Conservation (phyloP, 179 eudicot species). For the Silene coronaria region DNA sequence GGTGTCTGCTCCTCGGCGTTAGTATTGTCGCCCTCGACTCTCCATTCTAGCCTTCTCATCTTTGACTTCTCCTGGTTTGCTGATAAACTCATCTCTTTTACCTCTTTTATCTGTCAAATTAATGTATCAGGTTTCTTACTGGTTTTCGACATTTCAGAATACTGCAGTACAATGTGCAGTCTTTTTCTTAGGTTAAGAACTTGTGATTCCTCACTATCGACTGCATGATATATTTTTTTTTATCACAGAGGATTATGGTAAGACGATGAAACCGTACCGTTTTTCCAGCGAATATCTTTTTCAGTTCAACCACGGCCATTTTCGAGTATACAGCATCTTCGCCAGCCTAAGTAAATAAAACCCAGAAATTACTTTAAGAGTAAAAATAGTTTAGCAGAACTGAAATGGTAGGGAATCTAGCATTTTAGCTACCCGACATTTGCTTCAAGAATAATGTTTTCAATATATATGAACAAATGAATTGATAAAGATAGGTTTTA, state of each 20-base stretch:
- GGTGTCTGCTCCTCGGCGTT: constrained; percentile 23
- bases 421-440: too few species aligned
- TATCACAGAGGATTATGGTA: neutral
- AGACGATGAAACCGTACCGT: constrained; percentile 27
- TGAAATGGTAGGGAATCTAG: too few species aligned
- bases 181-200: neutral
- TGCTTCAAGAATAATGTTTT: neutral
- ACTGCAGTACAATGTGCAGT: neutral
- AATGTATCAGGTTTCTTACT: neutral
- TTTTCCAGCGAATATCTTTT: constrained; percentile 63
- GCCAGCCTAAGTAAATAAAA: constrained; percentile 44
- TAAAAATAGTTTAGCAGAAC: neutral
- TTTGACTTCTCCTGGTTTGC: constrained; percentile 76
- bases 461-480: neutral
- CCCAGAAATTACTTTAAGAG: constrained; percentile 3
- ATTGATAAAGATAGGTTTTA: constrained; percentile 14
- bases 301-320: constrained; percentile 63
- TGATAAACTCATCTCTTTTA: constrained; percentile 74
- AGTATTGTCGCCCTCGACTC: constrained; percentile 42
- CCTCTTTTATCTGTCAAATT: constrained; percentile 48
- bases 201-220: neutral
- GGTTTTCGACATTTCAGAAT: neutral
- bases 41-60: constrained; percentile 62
- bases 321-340: constrained; percentile 64
- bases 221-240: neutral